Conservation (phyloP, 2,329 filamentous ascomycete species). For the Septoria linicola region DNA sequence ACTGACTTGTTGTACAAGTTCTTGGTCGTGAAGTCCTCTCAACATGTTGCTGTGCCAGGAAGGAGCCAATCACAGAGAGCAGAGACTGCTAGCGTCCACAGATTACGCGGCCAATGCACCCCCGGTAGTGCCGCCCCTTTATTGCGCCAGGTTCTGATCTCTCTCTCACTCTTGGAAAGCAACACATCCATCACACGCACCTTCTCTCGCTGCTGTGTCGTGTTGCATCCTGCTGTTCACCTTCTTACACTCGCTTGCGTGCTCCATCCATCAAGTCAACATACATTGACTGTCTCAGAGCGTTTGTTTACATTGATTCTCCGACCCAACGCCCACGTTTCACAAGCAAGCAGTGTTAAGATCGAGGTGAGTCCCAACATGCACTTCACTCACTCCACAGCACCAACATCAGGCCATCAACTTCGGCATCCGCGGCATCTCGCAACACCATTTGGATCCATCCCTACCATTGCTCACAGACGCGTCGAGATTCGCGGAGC, state of each 20-base stretch:
- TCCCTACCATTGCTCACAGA: not conserved
- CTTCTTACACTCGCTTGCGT: constrained; percentile 15
- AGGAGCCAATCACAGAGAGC: constrained; percentile 1
- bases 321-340: constrained; percentile 6
- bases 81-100: not conserved
- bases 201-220: constrained; percentile 19
- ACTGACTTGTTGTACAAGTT: too few relatives aligned
- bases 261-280: constrained; percentile 8
- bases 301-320: constrained; percentile 17
- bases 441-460: not conserved
- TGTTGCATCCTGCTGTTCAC: constrained; percentile 5
- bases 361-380: constrained; percentile 15
- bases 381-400: not conserved
- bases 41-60: not conserved
- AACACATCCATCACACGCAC: constrained; percentile 8
- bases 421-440: not conserved
- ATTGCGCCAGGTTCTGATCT: constrained; percentile 12
- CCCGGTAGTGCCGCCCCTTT: constrained; percentile 16
- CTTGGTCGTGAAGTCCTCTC: not conserved
- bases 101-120: constrained; percentile 11
- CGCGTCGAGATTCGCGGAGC: constrained; percentile 11
- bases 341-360: constrained; percentile 20
- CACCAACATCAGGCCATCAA: constrained; percentile 3
- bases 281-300: constrained; percentile 13
- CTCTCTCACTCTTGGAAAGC: constrained; percentile 6